Evolutionary conservation across 2,329 filamentous ascomycete genomes (phyloP), one percentile per base, ranked within the genome.

Genomic region (Exutisphaerella laricina): DNA sequence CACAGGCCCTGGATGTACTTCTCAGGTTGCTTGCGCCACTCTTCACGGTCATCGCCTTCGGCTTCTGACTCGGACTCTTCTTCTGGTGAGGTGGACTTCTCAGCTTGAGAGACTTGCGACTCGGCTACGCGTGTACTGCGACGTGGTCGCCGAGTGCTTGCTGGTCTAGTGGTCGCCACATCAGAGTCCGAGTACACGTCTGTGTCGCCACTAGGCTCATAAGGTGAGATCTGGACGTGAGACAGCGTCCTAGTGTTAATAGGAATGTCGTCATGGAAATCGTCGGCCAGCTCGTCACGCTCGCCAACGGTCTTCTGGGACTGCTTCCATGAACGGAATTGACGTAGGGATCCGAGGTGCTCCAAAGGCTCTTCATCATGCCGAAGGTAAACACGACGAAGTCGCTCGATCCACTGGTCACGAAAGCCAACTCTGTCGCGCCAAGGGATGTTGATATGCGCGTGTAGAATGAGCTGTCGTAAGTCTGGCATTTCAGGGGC

Each of bases 391-490:
- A 88, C 74, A 9, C 70, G 72, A 42, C 80, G 75, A 39, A 96
- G 69, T 49, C 74, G 80, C n/a, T 76, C 71, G 37, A 80, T 80
- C 86, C 88, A 94, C 51, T 79, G 77, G 52, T 84, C 79, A 28
- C 89, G 78, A 57, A 96, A 82, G n/a, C 75, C 75, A 13, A 85
- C 85, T 30, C 90, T 79, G 58, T 88, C 79, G 48, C 88, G 82
- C 86, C 88, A 95, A 8, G 73, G 71, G 18, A 84, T 81, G 57
- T 89, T 80, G 35, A 96, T 71, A 63, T 88, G 90, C 1, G 84
- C 82, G 56, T 83, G 85, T 52, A 96, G 77, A 1, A 77, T 73
- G 8, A 96, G 68, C 31, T 75, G 72, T 6, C 88, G 81, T 17
- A 97, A 73, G 45, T 79, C 69, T 0, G 73, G 77, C 16, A 97